These are phyloP conservation scores for Simmondsia chinensis DNA, from an alignment of 148 eudicot genomes.

Conservation along the genomic window DNA sequence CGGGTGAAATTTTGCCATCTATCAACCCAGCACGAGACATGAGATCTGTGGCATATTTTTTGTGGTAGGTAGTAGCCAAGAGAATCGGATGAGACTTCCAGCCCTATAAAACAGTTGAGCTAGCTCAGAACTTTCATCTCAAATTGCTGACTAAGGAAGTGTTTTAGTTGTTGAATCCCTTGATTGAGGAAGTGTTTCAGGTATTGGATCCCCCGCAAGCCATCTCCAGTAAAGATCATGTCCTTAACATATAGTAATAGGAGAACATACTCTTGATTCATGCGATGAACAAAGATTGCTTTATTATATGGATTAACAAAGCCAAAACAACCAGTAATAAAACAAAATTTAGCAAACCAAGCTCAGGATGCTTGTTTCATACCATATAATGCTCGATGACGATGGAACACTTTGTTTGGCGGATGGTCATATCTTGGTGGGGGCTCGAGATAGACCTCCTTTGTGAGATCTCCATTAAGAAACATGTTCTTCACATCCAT, in stretches of 20 bases:
- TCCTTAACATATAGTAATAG: neutral
- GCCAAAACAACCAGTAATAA: neutral
- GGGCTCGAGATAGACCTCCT: neutral
- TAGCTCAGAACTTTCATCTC: too few species aligned
- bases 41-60: too few species aligned
- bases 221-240: neutral
- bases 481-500: neutral
- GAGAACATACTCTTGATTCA: neutral
- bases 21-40: too few species aligned
- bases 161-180: neutral
- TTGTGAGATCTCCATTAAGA: neutral
- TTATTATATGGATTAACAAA: neutral
- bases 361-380: neutral
- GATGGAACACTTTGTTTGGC: neutral
- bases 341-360: slow-evolving; percentile 1
- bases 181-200: too few species aligned
- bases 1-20: too few species aligned
- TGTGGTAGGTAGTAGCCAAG: too few species aligned
- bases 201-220: too few species aligned
- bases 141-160: too few species aligned
- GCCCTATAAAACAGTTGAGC: neutral
- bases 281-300: neutral
- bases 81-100: neutral
- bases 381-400: neutral
- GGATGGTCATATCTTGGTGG: slow-evolving; percentile 1